Conservation (phyloP, 1,284 basidiomycete species). For the Leccinum griseonigrum region DNA sequence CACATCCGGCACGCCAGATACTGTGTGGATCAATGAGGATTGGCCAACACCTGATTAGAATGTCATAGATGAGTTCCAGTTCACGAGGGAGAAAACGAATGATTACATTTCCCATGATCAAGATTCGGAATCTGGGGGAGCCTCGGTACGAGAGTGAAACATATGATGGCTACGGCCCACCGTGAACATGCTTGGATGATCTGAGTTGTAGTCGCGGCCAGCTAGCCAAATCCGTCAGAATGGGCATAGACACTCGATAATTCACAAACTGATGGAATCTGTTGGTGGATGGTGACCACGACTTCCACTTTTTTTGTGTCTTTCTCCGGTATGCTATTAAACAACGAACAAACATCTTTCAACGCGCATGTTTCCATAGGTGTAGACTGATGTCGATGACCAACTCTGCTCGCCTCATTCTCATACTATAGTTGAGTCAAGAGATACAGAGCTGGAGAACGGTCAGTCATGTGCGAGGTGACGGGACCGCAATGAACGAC, state of each 20-base stretch:
- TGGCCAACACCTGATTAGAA: slow-evolving; percentile 20
- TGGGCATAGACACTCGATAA: neutral
- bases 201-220: neutral
- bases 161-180: neutral
- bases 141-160: neutral
- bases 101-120: slow-evolving; percentile 19
- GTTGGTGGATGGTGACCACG: slow-evolving; percentile 1
- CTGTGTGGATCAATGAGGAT: slow-evolving; percentile 9
- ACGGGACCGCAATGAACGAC: neutral
- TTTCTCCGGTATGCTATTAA: slow-evolving; percentile 16
- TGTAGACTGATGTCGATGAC: slow-evolving; percentile 1
- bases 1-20: slow-evolving; percentile 13
- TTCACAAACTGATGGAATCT: slow-evolving; percentile 1
- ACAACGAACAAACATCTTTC: slow-evolving; percentile 11
- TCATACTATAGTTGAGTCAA: neutral
- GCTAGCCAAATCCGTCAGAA: neutral
- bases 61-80: neutral
- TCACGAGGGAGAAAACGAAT: neutral
- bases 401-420: neutral
- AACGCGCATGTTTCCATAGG: neutral
- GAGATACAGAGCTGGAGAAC: slow-evolving; percentile 4
- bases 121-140: slow-evolving; percentile 13
- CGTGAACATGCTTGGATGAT: slow-evolving; percentile 8
- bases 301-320: slow-evolving; percentile 10
- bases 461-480: neutral